Base-by-base conservation (phyloP, 148 eudicot species). In the Vaccinium macrocarpon region DNA sequence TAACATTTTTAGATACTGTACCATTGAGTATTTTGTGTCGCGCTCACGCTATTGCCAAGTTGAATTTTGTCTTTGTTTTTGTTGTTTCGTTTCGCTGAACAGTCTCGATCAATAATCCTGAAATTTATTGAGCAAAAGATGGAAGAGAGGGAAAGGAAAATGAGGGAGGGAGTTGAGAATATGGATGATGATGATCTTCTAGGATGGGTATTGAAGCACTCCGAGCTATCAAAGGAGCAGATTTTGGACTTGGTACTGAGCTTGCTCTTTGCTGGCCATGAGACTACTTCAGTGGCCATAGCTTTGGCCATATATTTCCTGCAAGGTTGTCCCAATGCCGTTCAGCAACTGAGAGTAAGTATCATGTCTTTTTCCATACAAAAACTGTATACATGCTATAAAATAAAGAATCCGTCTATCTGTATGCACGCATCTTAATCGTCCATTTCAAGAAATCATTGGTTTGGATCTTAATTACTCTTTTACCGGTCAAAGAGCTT, bases 191-290 rank as follows among this genome's bases (percentile, higher is more conserved):
- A 93, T 82, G 99, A 96, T 88, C 88, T 96, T 21, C 95, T 96
- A 9, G 98, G 99, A n/a, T 96, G 98, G 98, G 99, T 92, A 2
- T 72, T 94, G 82, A 96, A 91, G 87, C 88, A 96, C 85, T 93
- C 99, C 0, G 88, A 87, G 87, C 91, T 96, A 3, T 94, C 93
- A 38, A 96, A 96, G n/a, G 99, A 96, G 87, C 99, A 96, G 82
- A 94, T 96, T 49, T 90, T 93, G 48, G 99, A 96, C 85, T 92
- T 96, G 79, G 93, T 96, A 5, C 84, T 96, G 79, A 94, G 99
- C 86, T 89, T 96, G 87, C 90, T 96, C 64, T 96, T 96, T 87
- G 99, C 99, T 25, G 99, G 99, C 21, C 99, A 96, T 86, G 99
- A 96, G 84, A 96, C 99, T 83, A 93, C 99, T 78, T 96, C 99